Conservation (phyloP, 2,329 filamentous ascomycete genomes). For the Phyllosticta citrichinensis region DNA sequence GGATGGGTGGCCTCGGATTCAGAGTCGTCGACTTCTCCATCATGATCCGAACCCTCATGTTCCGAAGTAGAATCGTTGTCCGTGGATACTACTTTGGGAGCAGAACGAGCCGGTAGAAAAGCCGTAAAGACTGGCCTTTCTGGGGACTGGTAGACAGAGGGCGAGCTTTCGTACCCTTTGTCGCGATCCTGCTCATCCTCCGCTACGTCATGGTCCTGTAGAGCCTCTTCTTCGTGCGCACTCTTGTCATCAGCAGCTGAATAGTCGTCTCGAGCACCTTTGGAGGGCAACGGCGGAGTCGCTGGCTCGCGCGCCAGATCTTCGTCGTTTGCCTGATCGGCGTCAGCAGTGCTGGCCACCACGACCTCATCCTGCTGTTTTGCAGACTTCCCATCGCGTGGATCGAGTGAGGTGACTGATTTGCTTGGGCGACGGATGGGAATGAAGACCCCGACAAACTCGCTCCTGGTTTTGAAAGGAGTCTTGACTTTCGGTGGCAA, state of each 20-base stretch:
- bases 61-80: background rate
- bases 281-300: background rate
- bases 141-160: background rate
- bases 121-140: background rate
- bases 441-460: background rate
- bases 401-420: background rate
- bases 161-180: background rate
- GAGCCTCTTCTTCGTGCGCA: background rate
- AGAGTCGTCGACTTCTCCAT: background rate
- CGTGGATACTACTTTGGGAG: background rate
- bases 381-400: background rate
- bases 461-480: background rate
- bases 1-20: background rate
- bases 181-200: background rate
- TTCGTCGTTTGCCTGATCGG: background rate
- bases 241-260: background rate
- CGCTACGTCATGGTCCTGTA: background rate
- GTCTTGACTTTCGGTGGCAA: background rate
- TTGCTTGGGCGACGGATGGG: background rate
- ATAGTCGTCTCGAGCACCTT: background rate
- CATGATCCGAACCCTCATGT: background rate
- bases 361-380: background rate
- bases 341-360: background rate
- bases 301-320: background rate
- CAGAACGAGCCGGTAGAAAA: background rate